Conservation (phyloP, 225 moss, liverwort and hornwort species). For the Marchantia paleacea region DNA sequence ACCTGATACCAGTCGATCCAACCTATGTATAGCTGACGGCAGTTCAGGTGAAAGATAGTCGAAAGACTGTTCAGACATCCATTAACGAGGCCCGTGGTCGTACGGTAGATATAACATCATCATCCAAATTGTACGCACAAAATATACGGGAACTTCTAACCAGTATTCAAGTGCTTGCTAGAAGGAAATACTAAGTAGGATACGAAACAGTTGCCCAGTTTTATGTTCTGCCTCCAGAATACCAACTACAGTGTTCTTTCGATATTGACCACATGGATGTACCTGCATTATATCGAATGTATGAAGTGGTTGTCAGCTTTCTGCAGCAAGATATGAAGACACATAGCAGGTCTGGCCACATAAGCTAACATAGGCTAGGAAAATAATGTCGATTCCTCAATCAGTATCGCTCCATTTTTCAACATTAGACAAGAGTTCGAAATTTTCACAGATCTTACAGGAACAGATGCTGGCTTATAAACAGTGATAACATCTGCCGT, state of each 20-base stretch:
- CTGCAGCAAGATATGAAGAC: constrained; percentile 17
- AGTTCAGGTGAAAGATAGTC: constrained; percentile 43
- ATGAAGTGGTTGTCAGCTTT: neutral
- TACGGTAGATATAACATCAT: neutral
- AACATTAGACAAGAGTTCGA: neutral
- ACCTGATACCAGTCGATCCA: constrained; percentile 95
- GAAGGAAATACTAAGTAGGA: constrained; percentile 37
- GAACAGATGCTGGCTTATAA: constrained; percentile 90
- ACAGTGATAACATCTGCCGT: constrained; percentile 75
- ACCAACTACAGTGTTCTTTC: constrained; percentile 91
- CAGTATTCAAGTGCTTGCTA: too few species aligned
- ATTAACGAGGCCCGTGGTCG: neutral
- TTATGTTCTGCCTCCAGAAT: constrained; percentile 83
- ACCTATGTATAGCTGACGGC: constrained; percentile 74
- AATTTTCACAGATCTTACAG: constrained; percentile 48
- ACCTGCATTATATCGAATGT: constrained; percentile 63
- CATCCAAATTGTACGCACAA: too few species aligned
- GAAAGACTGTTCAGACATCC: neutral
- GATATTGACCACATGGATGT: constrained; percentile 95
- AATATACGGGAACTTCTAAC: too few species aligned
- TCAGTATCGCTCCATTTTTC: neutral
- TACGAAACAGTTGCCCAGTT: constrained; percentile 89
- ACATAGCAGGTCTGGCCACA: neutral
- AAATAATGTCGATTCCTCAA: neutral
- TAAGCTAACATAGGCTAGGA: neutral